Base-by-base conservation (phyloP, 345 rosid genomes). In the Bruguiera sexangula region DNA sequence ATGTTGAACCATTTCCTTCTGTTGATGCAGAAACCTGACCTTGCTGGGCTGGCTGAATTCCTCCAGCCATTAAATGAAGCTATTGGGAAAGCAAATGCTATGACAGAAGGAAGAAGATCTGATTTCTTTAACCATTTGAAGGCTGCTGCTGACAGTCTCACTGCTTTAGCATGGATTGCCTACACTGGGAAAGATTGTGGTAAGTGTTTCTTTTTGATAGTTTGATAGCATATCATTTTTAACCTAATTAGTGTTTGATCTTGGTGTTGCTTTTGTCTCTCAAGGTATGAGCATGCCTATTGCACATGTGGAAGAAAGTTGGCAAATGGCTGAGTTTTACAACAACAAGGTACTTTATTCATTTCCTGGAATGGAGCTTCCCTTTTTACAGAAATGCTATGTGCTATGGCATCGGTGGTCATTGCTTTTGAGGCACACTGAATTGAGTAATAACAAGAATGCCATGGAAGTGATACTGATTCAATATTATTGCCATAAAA, bases 291-390 rank as follows among this genome's bases (percentile, higher is more conserved):
- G 86, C 82, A 92, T 92, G 99, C 98, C 99, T 46, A 87, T 84
- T 27, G 96, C 96, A 53, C 97, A 95, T 66, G 94, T 92, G 73
- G 99, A 95, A 82, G 99, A 95, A 79, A 89, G 98, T 79, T 95
- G 99, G 99, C 98, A 95, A 75, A 86, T 84, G 89, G 94, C 98
- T 72, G 99, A 95, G 75, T 95, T 95, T 85, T 95, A 95, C 86
- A 87, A 74, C 75, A 95, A 95, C 73, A 95, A 95, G 99, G 99
- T 95, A 78, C 71, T 63, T 56, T 10, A 20, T 53, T 6, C 50
- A 37, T 55, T 67, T 69, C 26, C 68, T 24, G 39, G 22, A 60
- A 65, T 19, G 30, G 34, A 20, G 67, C 57, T 18, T 52, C 24
- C 56, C 61, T 60, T 15, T 27, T 37, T 52, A 30, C 20, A 19